Base-by-base conservation (phyloP, 83 land plant species). In the Isoetes engelmannii region DNA sequence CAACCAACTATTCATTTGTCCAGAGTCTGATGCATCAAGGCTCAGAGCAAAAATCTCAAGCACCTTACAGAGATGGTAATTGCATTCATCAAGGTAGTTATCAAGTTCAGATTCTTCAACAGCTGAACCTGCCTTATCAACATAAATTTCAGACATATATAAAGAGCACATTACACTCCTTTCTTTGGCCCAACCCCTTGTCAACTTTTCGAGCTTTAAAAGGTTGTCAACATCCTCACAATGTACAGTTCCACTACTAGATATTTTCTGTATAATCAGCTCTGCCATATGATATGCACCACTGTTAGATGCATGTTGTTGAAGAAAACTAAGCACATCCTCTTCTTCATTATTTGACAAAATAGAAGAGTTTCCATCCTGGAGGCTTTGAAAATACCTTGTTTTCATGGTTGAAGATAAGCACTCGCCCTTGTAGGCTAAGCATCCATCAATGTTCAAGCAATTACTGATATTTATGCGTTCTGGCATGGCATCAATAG, bases 41-140 rank as follows among this genome's bases (percentile, higher is more conserved):
- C 37, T 28, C 69, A 86, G 45, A 73, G 83, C 79, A 57, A 85
- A 79, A 12, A 63, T 73, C 64, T 85, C 98, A 66, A 93, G 71
- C 45, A 93, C 76, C 68, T 84, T 86, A 68, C 98, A 93, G 13
- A 93, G 85, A 75, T 89, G 92, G 72, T 89, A 87, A 15, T 87
- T 80, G 61, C 83, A 81, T 57, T 93, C 96, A 47, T 68, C 67
- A 44, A 87, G 79, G 59, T 78, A 83, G 9, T 80, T 75, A 7
- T 72, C 63, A 17, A 51, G 48, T 47, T 74, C 71, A 12, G 80
- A 55, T 19, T 73, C 70, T 49, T 73, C 72, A 12, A 75, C 55
- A 64, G 80, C 69, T 20, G 72, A 74, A 46, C 70, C 55, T n/a
- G 87, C 87, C 70, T 79, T 60, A 62, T 95, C 99, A 75, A 76